phyloP scores from a whole-genome alignment of 441 rosid species.

The Flueggea neowawraea region DNA sequence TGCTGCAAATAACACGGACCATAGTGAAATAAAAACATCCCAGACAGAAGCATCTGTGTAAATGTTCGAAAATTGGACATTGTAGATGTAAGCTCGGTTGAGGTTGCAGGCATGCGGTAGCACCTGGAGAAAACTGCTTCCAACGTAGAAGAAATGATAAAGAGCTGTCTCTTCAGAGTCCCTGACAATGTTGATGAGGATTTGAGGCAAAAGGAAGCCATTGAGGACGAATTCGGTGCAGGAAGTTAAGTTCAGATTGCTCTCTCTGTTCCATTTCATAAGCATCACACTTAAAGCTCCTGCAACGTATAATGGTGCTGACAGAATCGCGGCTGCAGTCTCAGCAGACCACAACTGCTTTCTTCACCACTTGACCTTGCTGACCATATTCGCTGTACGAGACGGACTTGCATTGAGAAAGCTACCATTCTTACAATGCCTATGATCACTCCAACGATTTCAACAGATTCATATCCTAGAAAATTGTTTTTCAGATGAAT shows the following conservation, averaged over 20 bases:
- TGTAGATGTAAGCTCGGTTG: constrained; percentile 9
- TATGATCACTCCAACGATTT: constrained; percentile 18
- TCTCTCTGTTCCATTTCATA: background rate
- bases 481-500: background rate
- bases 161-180: constrained; percentile 25
- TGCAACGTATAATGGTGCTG: constrained; percentile 14
- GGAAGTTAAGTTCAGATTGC: constrained; percentile 1
- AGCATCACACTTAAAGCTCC: constrained; percentile 16
- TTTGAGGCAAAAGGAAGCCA: constrained; percentile 36
- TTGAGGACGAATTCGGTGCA: constrained; percentile 20
- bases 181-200: constrained; percentile 26
- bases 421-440: constrained; percentile 24
- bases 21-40: constrained; percentile 14
- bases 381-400: constrained; percentile 24
- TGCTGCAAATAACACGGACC: constrained; percentile 16
- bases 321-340: constrained; percentile 19
- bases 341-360: constrained; percentile 21
- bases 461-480: constrained; percentile 7
- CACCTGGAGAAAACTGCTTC: constrained; percentile 22
- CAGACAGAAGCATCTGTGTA: constrained; percentile 16
- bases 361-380: constrained; percentile 15
- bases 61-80: too few relatives aligned
- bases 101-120: constrained; percentile 26
- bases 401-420: constrained; percentile 28
- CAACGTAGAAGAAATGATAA: constrained; percentile 19